These are phyloP conservation scores for Salix exigua DNA, from an alignment of 345 rosid species.

Conservation along the genomic window DNA sequence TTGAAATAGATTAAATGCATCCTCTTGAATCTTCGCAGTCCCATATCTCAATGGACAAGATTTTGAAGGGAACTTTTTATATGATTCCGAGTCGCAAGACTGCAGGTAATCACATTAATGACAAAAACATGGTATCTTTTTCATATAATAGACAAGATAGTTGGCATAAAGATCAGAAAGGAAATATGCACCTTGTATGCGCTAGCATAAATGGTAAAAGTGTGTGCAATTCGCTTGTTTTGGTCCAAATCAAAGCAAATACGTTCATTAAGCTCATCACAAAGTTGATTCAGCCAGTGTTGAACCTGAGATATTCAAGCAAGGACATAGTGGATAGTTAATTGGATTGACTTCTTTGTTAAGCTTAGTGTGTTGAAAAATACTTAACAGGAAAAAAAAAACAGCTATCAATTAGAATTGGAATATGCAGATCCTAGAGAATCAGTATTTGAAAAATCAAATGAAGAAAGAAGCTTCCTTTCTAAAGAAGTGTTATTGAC, in stretches of 20 bases:
- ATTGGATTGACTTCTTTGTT: neutral
- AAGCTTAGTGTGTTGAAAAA: neutral
- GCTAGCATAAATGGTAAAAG: conserved; percentile 70
- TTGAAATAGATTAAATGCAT: conserved; percentile 74
- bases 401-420: neutral
- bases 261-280: conserved; percentile 80
- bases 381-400: neutral
- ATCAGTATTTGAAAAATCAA: too few species aligned
- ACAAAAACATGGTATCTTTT: conserved; percentile 2
- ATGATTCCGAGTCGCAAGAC: conserved; percentile 61
- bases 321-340: neutral
- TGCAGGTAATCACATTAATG: conserved; percentile 37
- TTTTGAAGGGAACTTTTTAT: conserved; percentile 81
- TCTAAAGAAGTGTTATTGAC: too few species aligned
- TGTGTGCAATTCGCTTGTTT: conserved; percentile 71
- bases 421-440: too few species aligned
- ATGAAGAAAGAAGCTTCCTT: too few species aligned
- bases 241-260: conserved; percentile 71
- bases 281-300: conserved; percentile 89
- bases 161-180: neutral
- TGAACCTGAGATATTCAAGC: conserved; percentile 50
- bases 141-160: neutral
- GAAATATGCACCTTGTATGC: conserved; percentile 52
- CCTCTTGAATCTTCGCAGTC: conserved; percentile 74
- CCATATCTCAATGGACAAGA: conserved; percentile 92